Base-by-base conservation (phyloP, 2,329 filamentous ascomycete genomes). In the Neonectria coccinea region DNA sequence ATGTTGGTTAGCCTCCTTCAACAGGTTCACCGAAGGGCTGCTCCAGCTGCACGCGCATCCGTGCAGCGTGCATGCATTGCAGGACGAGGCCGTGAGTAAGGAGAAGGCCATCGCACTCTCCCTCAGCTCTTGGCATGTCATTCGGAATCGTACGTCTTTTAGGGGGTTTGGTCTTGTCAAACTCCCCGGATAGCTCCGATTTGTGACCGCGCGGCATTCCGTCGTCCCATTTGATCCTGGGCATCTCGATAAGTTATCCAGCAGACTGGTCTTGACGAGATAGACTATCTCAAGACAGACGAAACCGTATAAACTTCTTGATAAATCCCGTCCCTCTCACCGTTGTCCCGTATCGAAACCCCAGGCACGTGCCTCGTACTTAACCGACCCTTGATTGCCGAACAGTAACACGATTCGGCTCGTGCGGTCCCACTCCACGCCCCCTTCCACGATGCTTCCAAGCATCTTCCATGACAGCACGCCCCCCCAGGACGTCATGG, bases 31-130 rank as follows among this genome's bases (percentile, higher is more conserved):
- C 44, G 27, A 16, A 50, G 62, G 41, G 47, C 20, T 59, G 61
- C 48, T 64, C 59, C 63, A 66, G 55, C 48, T 53, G 50, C 50
- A 56, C 55, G 50, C 47, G 47, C 48, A 70, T 71, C 67, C 69
- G 59, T 68, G 69, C 62, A 61, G 55, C 55, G 33, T 41, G 55
- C 44, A 47, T 41, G 55, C 44, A 47, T 22, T 56, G 29, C 42
- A 48, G 33, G 25, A 14, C 33, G 14, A 16, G 33, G 33, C 33
- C 33, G 4, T 36, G 10, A 25, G 25, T 25, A 25, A 25, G 25
- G 33, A 36, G 33, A 14, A 36, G 16, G 12, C 33, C 12, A 36
- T 12, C 25, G 25, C 33, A 36, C 12, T 5, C 33, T 12, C 31
- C 11, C 31, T 33, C 31, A 33, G 33, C 36, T n/a, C 36, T n/a